Conservation (phyloP, 2,329 filamentous ascomycete species). For the Pseudogymnoascus pannorum region DNA sequence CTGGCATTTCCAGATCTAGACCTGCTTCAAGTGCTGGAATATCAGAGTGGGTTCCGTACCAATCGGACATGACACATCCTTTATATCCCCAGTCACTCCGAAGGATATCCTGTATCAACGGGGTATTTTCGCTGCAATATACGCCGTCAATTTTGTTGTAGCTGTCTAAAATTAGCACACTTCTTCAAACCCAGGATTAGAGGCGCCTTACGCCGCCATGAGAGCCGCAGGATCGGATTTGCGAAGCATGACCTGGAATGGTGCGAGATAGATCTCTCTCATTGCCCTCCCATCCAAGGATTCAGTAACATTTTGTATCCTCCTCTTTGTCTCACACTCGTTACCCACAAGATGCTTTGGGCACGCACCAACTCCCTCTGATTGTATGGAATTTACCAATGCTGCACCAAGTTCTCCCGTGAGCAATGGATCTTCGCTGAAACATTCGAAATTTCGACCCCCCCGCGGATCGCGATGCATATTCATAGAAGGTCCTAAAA, state of each 20-base stretch:
- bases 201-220: conserved; percentile 20
- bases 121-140: conserved; percentile 24
- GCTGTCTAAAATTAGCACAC: conserved; percentile 7
- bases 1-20: conserved; percentile 31
- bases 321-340: conserved; percentile 25
- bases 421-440: conserved; percentile 26
- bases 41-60: conserved; percentile 26
- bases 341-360: conserved; percentile 30
- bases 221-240: conserved; percentile 21
- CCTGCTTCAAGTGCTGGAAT: conserved; percentile 24
- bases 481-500: conserved; percentile 16
- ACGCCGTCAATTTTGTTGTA: conserved; percentile 28
- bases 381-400: conserved; percentile 20
- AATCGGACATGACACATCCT: conserved; percentile 30
- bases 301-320: conserved; percentile 25
- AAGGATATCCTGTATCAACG: conserved; percentile 24
- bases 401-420: conserved; percentile 26
- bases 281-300: conserved; percentile 22
- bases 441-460: conserved; percentile 27
- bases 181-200: background rate
- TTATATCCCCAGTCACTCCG: conserved; percentile 28
- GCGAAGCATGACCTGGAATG: conserved; percentile 25
- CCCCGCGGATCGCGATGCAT: conserved; percentile 21
- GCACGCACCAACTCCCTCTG: conserved; percentile 25
- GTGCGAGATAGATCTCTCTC: conserved; percentile 23